Percentiles rank a stretch among this genome's conserved stretches.
phyloP scores from a whole-genome alignment of 805 yeast species.

The Sugiyamaella mastotermitis region DNA sequence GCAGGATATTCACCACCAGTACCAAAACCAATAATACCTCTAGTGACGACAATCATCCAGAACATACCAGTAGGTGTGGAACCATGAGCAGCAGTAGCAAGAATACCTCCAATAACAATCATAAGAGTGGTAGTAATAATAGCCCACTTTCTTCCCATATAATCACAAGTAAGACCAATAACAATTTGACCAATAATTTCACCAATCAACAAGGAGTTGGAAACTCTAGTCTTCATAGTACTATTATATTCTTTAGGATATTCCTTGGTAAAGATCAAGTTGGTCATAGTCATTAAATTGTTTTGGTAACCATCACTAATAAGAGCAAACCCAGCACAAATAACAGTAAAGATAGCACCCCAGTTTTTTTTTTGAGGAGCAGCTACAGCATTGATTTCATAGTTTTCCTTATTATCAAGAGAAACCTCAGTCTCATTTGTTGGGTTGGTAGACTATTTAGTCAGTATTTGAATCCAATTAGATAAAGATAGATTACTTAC shows the following conservation, averaged over 20 bases:
- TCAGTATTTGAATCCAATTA: too few relatives aligned
- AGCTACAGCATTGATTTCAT: neutral
- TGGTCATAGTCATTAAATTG: slow-evolving; percentile 65
- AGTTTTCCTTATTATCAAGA: neutral
- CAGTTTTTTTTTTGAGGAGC: neutral
- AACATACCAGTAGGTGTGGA: slow-evolving; percentile 53
- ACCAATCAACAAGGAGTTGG: slow-evolving; percentile 64
- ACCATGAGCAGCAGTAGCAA: slow-evolving; percentile 72
- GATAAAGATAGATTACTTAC: too few relatives aligned
- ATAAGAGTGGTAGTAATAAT: slow-evolving; percentile 56
- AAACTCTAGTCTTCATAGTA: slow-evolving; percentile 54
- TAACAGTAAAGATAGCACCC: slow-evolving; percentile 34
- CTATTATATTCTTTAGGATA: slow-evolving; percentile 36
- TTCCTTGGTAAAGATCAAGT: slow-evolving; percentile 45
- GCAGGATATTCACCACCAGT: slow-evolving; percentile 78
- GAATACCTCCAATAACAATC: slow-evolving; percentile 55
- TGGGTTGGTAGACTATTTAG: too few relatives aligned
- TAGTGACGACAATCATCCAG: slow-evolving; percentile 68
- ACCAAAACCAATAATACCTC: slow-evolving; percentile 79
- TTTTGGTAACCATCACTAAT: slow-evolving; percentile 76
- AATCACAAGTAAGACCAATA: slow-evolving; percentile 59
- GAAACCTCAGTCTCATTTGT: neutral
- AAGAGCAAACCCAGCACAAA: slow-evolving; percentile 69
- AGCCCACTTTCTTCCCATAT: slow-evolving; percentile 62
- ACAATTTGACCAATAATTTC: slow-evolving; percentile 66